Evolutionary conservation across 345 rosid species (phyloP), one percentile per base, ranked within the genome.

Genomic region (Citrus inodora): DNA sequence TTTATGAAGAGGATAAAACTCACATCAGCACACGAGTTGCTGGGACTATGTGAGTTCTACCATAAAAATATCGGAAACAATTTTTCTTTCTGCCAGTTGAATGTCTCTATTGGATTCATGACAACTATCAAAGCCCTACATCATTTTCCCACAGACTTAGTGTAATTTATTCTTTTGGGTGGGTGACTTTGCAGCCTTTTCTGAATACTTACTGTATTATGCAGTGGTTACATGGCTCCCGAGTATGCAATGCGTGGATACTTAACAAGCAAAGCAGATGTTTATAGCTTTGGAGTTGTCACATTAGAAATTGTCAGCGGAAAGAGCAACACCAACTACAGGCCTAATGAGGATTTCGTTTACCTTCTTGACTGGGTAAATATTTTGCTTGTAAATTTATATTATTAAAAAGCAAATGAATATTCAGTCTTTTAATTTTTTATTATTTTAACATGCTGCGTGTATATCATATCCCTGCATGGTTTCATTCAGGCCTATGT

Each of bases 21-120:
- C 98, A 94, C 86, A 90, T 93, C 82, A 94, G 98, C 81, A 93
- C 97, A 4, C 86, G 96, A 4, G 77, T 94, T 67, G 97, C 98
- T 5, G 97, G 98, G 81, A 94, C 98, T 11, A 81, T 94, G 97
- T 94, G 86, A 87, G 94, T 40, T 77, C 70, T 65, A 63, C 30
- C 60, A 67, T 9, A 21, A 37, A 19, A 62, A 56, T 25, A 17
- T 76, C 2, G 19, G 7, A 61, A 19, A 42, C 22, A 22, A 17
- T 19, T n/a, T 74, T 7, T 74, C 17, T 62, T 9, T 17, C 46
- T 6, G 60, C 40, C 32, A n/a, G 24, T 37, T 73, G 32, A 59
- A 37, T 42, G 38, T 24, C 27, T 51, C 72, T 5, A 53, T 75
- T 24, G 24, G 24, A 22, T 46, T 63, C 70, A 24, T 37, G 24